Percentiles rank a stretch among this genome's conserved stretches.
Evolutionary conservation across 225 moss, liverwort and hornwort genomes (phyloP).

Genomic region (Rhytidiadelphus loreus): DNA sequence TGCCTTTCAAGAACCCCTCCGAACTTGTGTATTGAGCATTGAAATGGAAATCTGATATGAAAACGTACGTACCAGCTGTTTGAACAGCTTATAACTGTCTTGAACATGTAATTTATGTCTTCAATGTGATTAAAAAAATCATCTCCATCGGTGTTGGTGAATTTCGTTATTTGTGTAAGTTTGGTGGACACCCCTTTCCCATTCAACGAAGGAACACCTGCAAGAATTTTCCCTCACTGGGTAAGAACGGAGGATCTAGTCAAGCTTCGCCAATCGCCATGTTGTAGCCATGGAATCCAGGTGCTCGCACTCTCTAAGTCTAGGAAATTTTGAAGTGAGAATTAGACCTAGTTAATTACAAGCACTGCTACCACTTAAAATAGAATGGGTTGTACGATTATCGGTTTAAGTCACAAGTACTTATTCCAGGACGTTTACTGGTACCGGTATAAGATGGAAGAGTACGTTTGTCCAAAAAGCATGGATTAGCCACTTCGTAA

Average conservation of each 20-base stretch:
- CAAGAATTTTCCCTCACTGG: background rate
- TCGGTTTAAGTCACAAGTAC: too few species aligned
- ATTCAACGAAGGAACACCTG: background rate
- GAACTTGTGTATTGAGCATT: background rate
- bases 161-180: background rate
- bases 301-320: background rate
- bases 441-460: background rate
- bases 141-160: background rate
- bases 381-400: background rate
- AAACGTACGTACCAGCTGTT: background rate
- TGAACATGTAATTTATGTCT: background rate
- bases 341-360: background rate
- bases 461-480: background rate
- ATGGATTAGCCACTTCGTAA: background rate
- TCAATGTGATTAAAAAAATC: background rate
- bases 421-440: background rate
- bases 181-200: background rate
- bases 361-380: background rate
- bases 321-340: background rate
- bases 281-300: background rate
- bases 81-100: background rate
- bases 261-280: background rate
- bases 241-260: background rate
- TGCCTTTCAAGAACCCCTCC: background rate
- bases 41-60: background rate